A percentile compares a stretch with the other conserved stretches of the same genome.
Evolutionary conservation across 176 grass and related monocot genomes (phyloP).

Genomic region (Hordeum vulgare): MorexV3_pseudomolecules_assembly NC_058520.1:168882222-168882721

Average conservation of each 20-base stretch:
- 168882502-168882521: constrained; percentile 54
- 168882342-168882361: background rate
- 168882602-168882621: constrained; percentile 66
- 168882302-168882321: too few relatives aligned
- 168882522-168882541: constrained; percentile 29
- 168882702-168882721: constrained; percentile 90
- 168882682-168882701: constrained; percentile 98
- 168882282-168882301: too few relatives aligned
- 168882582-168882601: constrained; percentile 68
- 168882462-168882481: background rate
- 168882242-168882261: too few relatives aligned
- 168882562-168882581: background rate
- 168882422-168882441: constrained; percentile 44
- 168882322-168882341: too few relatives aligned
- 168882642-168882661: constrained; percentile 92
- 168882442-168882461: constrained; percentile 46
- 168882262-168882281: too few relatives aligned
- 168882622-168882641: constrained; percentile 90
- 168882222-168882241: too few relatives aligned
- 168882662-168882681: constrained; percentile 84
- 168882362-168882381: background rate
- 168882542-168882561: background rate
- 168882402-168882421: constrained; percentile 31
- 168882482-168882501: background rate
- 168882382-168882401: constrained; percentile 39